These are phyloP conservation scores for Xylogone sp. DNA, from an alignment of 2,329 filamentous ascomycete species.

Conservation along the genomic window DNA sequence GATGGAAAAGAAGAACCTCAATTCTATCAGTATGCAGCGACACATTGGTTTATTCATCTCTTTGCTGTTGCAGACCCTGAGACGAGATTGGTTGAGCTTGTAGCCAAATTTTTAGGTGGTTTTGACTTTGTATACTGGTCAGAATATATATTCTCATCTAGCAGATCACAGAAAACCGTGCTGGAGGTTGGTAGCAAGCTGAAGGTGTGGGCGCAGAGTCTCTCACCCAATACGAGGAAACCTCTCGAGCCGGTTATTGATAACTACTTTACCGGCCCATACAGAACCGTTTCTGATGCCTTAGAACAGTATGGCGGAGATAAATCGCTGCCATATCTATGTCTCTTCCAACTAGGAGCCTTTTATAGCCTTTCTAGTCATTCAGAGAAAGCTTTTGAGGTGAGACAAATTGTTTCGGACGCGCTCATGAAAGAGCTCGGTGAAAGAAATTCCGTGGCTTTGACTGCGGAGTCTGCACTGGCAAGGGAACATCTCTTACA, in stretches of 20 bases:
- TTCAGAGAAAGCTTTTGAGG: not conserved
- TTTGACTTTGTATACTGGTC: not conserved
- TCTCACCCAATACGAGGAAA: not conserved
- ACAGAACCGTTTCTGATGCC: not conserved
- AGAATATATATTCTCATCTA: not conserved
- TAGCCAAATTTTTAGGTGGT: not conserved
- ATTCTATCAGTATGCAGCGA: not conserved
- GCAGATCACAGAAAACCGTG: not conserved
- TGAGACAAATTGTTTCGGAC: not conserved
- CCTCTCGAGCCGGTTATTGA: not conserved
- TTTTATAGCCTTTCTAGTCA: not conserved
- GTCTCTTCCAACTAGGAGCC: not conserved
- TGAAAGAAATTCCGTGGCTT: not conserved
- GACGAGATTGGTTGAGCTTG: not conserved
- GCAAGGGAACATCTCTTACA: not conserved
- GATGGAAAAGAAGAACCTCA: too few relatives aligned
- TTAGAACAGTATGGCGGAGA: not conserved
- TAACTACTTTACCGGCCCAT: not conserved
- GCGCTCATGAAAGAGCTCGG: not conserved
- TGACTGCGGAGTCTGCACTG: not conserved
- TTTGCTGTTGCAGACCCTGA: not conserved
- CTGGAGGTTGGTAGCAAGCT: not conserved
- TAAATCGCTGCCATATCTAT: constrained; percentile 1
- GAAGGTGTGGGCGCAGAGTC: not conserved
- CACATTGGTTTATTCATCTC: not conserved